A percentile compares a stretch with the other conserved stretches of the same genome.
phyloP scores from a whole-genome alignment of 371 early-diverging fungal species.

The Neoconidiobolus thromboides region DNA sequence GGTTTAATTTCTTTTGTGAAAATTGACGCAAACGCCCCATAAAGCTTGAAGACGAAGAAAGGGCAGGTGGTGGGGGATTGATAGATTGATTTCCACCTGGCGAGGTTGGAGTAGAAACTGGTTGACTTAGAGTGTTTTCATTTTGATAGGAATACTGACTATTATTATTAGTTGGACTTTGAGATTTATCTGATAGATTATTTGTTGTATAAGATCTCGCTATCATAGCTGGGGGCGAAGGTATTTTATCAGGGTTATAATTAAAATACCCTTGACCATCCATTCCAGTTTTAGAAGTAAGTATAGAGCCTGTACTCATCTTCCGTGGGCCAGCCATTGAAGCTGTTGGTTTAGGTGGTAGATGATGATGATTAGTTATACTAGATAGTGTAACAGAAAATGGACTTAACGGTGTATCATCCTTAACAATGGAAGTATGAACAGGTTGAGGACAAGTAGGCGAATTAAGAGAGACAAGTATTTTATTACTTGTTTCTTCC shows the following conservation, averaged over 20 bases:
- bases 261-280: not conserved
- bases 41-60: slow-evolving; percentile 2
- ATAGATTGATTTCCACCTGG: not conserved
- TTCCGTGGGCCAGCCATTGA: not conserved
- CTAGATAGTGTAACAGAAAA: not conserved
- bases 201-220: not conserved
- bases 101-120: not conserved
- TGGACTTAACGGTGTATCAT: not conserved
- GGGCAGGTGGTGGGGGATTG: not conserved
- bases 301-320: not conserved
- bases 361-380: not conserved
- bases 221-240: not conserved
- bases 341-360: not conserved
- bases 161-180: not conserved
- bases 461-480: not conserved
- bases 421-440: not conserved
- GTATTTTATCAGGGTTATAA: not conserved
- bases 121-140: not conserved
- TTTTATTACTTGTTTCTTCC: not conserved
- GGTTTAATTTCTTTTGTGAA: not conserved
- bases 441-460: not conserved
- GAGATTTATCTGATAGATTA: not conserved
- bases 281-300: not conserved
- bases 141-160: not conserved
- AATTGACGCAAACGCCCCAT: slow-evolving; percentile 5